Evolutionary conservation across 2,329 filamentous ascomycete genomes (phyloP).

Genomic region (Thermoascus crustaceus): DNA sequence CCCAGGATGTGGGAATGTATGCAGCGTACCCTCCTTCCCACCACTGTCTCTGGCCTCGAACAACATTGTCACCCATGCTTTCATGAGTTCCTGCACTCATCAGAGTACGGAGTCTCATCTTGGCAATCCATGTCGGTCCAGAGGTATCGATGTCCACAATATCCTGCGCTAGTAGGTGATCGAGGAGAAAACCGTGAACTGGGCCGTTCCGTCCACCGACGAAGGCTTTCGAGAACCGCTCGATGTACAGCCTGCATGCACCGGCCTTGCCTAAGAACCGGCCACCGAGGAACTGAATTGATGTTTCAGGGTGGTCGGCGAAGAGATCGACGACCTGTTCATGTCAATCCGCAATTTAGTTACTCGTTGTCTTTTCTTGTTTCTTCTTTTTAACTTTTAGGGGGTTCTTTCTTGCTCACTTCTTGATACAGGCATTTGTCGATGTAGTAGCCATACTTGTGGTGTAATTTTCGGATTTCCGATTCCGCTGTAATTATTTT

Average conservation of each 20-base stretch:
- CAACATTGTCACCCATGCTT: conserved; percentile 43
- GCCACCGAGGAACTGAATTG: conserved; percentile 49
- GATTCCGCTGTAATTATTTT: conserved; percentile 38
- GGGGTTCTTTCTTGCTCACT: too few species aligned
- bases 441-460: conserved; percentile 53
- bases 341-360: neutral
- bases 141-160: conserved; percentile 44
- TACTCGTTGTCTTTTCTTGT: too few species aligned
- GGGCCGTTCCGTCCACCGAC: conserved; percentile 49
- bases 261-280: conserved; percentile 46
- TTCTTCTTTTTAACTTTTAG: too few species aligned
- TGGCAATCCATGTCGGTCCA: conserved; percentile 36
- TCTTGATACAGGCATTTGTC: conserved; percentile 53
- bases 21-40: conserved; percentile 45
- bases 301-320: conserved; percentile 46
- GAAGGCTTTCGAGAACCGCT: conserved; percentile 44
- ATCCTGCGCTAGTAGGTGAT: conserved; percentile 52
- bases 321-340: conserved; percentile 42
- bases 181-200: conserved; percentile 48
- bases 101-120: conserved; percentile 46
- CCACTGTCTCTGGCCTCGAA: conserved; percentile 48
- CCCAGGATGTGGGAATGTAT: too few species aligned
- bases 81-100: conserved; percentile 50
- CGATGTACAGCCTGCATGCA: conserved; percentile 45
- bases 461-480: conserved; percentile 48